Evolutionary conservation across 441 rosid species (phyloP).

Genomic region (Euphorbia schlechtendalii): DNA sequence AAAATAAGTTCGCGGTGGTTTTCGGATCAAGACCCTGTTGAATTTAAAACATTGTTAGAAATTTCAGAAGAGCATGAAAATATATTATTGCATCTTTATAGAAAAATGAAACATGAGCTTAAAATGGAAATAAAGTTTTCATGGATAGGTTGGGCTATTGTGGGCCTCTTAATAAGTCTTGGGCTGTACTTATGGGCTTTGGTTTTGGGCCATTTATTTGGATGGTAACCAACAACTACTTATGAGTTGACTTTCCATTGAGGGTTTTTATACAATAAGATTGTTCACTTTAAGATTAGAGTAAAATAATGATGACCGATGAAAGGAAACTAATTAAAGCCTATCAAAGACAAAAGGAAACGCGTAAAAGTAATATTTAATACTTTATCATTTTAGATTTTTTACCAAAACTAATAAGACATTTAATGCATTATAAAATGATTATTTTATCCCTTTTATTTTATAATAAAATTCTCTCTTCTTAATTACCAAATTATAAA

Average conservation of each 20-base stretch:
- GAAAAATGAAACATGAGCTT: too few species aligned
- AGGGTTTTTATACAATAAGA: background rate
- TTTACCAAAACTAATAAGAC: too few species aligned
- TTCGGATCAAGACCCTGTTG: conserved; percentile 88
- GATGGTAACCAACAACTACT: background rate
- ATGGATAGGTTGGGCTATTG: background rate
- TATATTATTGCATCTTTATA: background rate
- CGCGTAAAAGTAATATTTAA: too few species aligned
- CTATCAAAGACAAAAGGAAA: too few species aligned
- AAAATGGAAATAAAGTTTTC: background rate
- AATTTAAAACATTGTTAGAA: background rate
- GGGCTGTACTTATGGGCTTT: background rate
- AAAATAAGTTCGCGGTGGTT: conserved; percentile 69
- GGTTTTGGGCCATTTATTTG: background rate
- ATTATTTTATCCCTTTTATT: too few species aligned
- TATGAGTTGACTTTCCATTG: background rate
- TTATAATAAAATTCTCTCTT: too few species aligned
- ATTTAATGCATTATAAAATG: too few species aligned
- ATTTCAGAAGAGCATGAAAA: background rate
- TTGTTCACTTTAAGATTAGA: conserved; percentile 10
- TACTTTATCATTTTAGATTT: too few species aligned
- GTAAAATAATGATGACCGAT: background rate
- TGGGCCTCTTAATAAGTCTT: background rate
- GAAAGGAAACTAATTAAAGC: too few species aligned
- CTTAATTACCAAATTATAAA: too few species aligned